Base-by-base conservation (phyloP, 1,139 yeast species). In the Meyerozyma carpophila region DNA sequence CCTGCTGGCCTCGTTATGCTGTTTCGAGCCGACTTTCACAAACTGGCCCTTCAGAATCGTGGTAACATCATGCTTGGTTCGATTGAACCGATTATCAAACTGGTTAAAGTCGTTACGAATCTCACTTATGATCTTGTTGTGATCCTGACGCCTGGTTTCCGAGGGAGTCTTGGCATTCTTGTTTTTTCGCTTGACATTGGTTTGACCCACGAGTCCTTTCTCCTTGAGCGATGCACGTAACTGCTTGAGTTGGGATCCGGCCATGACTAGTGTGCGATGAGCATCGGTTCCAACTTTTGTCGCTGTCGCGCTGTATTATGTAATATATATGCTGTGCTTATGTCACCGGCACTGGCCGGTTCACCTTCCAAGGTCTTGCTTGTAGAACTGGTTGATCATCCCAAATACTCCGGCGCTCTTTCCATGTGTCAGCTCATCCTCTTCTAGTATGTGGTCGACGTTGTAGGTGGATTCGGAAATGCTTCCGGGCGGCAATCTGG, bases 71-170 rank as follows among this genome's bases (percentile, higher is more conserved):
- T 79, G 73, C 61, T 91, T 91, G 43, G 79, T 77, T 51, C 85
- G 74, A 48, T 84, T 84, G 39, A 81, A 72, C 55, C 87, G 84
- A 40, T 81, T 74, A 57, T 91, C 98, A 63, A 93, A 94, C 24
- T 94, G 94, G 63, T 89, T 91, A 70, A 91, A 91, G 53, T 89
- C 84, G 44, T 78, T 80, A 56, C 98, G 76, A 50, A 93, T 86
- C 45, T 75, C 75, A 16, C 68, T 61, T 21, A 93, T 62, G 10
- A 79, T 71, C 47, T 73, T 67, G 43, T 76, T 76, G 50, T 72
- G 77, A 54, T 84, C 89, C 53, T 83, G 85, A 53, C 87, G 74
- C 55, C 88, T 79, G 39, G 81, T 75, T 46, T 84, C 90, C 39
- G 79, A 75, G n/a, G 87, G 84, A 11, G 78, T 70, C 56, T 73